phyloP scores from a whole-genome alignment of 495 filamentous ascomycete genomes.

The Glonium stellatum region DNA sequence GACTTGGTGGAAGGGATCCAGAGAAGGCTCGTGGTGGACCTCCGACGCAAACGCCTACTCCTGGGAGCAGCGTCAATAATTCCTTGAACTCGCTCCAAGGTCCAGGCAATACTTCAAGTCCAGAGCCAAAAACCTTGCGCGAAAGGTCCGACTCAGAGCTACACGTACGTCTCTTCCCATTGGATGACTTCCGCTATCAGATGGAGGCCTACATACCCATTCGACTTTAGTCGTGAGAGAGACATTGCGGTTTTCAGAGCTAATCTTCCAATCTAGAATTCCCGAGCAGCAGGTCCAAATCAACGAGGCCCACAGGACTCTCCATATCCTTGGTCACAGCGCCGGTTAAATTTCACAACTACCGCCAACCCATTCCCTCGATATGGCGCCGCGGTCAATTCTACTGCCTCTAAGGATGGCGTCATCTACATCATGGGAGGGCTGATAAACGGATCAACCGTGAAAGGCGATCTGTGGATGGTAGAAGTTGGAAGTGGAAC shows the following conservation, averaged over 20 bases:
- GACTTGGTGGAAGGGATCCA: constrained; percentile 16
- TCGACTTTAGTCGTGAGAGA: not conserved
- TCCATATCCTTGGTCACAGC: constrained; percentile 94
- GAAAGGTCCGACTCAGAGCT: constrained; percentile 38
- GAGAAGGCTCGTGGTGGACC: constrained; percentile 36
- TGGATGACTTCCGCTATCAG: not conserved
- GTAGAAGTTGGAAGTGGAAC: constrained; percentile 79
- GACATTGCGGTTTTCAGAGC: not conserved
- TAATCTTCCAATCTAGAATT: constrained; percentile 30
- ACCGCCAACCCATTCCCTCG: constrained; percentile 85
- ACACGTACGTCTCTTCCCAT: constrained; percentile 26
- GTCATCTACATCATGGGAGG: constrained; percentile 98
- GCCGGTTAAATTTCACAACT: constrained; percentile 75
- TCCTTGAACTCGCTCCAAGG: constrained; percentile 49
- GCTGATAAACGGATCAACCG: constrained; percentile 83
- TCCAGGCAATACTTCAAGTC: constrained; percentile 37
- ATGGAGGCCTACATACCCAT: not conserved
- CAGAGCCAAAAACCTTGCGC: constrained; percentile 49
- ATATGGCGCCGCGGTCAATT: constrained; percentile 95
- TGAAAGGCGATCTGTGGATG: constrained; percentile 97
- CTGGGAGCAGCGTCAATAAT: constrained; percentile 58
- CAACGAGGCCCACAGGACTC: constrained; percentile 37
- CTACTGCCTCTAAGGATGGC: constrained; percentile 87
- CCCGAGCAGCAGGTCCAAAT: constrained; percentile 9
- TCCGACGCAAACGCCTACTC: constrained; percentile 49